Evolutionary conservation across 345 rosid genomes (phyloP).

Genomic region (Eucalyptus urophylla): DNA sequence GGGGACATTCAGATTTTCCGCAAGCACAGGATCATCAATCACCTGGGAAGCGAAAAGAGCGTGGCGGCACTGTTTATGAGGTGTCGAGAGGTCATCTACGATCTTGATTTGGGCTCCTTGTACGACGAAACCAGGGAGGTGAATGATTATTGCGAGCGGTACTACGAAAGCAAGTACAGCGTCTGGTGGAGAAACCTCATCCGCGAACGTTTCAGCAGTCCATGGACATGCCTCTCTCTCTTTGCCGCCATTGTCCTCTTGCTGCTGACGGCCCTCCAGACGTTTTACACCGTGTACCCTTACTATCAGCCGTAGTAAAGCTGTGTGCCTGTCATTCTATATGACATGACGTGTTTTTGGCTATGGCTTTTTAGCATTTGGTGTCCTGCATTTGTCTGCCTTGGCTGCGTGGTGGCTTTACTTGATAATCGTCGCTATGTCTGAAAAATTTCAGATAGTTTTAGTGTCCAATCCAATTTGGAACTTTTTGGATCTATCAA

Average conservation of each 20-base stretch:
- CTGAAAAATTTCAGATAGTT: not conserved
- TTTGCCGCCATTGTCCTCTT: not conserved
- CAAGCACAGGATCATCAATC: not conserved
- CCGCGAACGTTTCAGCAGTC: not conserved
- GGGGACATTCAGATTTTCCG: not conserved
- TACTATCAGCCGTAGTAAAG: not conserved
- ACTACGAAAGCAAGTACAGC: not conserved
- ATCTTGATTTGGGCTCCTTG: not conserved
- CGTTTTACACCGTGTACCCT: not conserved
- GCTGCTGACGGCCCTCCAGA: not conserved
- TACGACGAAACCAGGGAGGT: not conserved
- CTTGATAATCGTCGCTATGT: not conserved
- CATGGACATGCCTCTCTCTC: slow-evolving; percentile 1
- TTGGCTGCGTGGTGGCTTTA: not conserved
- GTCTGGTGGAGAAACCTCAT: not conserved
- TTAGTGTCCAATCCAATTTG: not conserved
- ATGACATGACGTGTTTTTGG: not conserved
- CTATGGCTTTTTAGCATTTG: not conserved
- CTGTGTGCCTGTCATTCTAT: not conserved
- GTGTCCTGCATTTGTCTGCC: not conserved
- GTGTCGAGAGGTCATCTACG: not conserved
- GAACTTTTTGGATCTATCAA: not conserved
- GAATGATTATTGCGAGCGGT: not conserved
- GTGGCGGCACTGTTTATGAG: not conserved
- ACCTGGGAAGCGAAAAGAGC: not conserved